Evolutionary conservation across 768 basidiomycete species (phyloP).

Genomic region (Candolleomyces efflorescens): DNA sequence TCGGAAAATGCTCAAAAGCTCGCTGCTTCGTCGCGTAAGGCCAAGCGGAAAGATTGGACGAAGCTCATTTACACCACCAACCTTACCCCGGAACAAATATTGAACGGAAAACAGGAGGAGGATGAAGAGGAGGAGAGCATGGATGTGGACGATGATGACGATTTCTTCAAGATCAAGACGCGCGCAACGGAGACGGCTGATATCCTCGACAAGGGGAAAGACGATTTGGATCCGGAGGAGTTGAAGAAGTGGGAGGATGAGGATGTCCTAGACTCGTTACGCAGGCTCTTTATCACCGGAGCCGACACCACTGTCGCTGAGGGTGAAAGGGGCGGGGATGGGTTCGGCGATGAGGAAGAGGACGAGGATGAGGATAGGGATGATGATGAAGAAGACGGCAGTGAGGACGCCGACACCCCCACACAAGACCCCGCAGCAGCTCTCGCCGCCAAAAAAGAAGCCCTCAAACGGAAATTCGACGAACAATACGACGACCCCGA

Average conservation of each 20-base stretch:
- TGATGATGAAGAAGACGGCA: constrained; percentile 22
- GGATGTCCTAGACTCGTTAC: constrained; percentile 79
- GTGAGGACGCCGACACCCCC: constrained; percentile 20
- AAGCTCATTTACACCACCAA: constrained; percentile 75
- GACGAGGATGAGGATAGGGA: constrained; percentile 27
- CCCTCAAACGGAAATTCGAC: constrained; percentile 92
- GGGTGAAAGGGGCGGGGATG: constrained; percentile 33
- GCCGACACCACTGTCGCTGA: constrained; percentile 27
- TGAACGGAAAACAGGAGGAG: constrained; percentile 33
- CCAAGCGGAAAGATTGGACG: constrained; percentile 68
- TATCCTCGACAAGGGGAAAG: constrained; percentile 69
- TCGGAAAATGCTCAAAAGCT: constrained; percentile 36
- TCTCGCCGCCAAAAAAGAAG: constrained; percentile 85
- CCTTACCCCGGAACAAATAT: constrained; percentile 66
- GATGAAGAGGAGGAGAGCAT: constrained; percentile 26
- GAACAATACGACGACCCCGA: constrained; percentile 94
- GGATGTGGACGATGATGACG: constrained; percentile 53
- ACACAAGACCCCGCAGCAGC: constrained; percentile 33
- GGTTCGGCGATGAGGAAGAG: constrained; percentile 33
- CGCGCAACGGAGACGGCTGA: constrained; percentile 35
- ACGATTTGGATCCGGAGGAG: constrained; percentile 40
- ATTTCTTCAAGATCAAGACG: constrained; percentile 66
- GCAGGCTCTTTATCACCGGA: constrained; percentile 88
- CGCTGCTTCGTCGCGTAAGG: constrained; percentile 35
- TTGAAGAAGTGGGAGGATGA: constrained; percentile 82